A percentile compares a stretch with the other conserved stretches of the same genome.
phyloP scores from a whole-genome alignment of 2,329 filamentous ascomycete genomes.

The Monosporascus ibericus region DNA sequence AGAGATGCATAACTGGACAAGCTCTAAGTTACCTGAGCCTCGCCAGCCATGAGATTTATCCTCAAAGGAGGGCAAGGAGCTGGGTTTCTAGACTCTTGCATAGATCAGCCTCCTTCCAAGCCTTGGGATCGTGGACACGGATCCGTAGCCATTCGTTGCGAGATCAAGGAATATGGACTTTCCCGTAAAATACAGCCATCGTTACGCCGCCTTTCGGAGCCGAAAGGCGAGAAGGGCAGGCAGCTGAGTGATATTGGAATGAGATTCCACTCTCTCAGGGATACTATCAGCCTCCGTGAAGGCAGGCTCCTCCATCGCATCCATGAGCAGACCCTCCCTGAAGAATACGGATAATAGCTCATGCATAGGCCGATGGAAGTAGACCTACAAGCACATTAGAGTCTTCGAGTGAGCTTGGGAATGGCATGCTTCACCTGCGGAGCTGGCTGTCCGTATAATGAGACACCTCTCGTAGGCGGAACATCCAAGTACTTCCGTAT shows the following conservation, averaged over 20 bases:
- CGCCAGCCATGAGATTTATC: too few species aligned
- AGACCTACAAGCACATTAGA: conserved; percentile 18
- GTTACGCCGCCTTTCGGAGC: not conserved
- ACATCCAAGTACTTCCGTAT: conserved; percentile 37
- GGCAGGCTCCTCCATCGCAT: conserved; percentile 40
- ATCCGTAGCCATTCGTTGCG: too few species aligned
- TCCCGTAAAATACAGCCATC: not conserved
- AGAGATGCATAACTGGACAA: too few species aligned
- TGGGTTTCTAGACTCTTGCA: too few species aligned
- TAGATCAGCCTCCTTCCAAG: too few species aligned
- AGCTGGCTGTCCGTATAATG: conserved; percentile 26
- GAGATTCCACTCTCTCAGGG: conserved; percentile 24
- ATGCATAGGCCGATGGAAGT: conserved; percentile 40
- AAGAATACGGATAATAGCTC: conserved; percentile 39
- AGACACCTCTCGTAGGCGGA: conserved; percentile 30
- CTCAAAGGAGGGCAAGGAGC: too few species aligned
- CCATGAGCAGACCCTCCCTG: conserved; percentile 33
- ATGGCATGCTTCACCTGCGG: conserved; percentile 25
- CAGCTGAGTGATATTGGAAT: conserved; percentile 33
- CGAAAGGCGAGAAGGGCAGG: conserved; percentile 30
- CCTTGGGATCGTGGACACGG: too few species aligned
- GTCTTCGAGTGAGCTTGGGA: too few species aligned
- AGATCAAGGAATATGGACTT: too few species aligned
- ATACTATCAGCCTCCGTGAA: conserved; percentile 31
- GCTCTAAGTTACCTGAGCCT: too few species aligned